Evolutionary conservation across 2,329 filamentous ascomycete species (phyloP), one percentile per base, ranked within the genome.

Genomic region (Diaporthe vexans): DNA sequence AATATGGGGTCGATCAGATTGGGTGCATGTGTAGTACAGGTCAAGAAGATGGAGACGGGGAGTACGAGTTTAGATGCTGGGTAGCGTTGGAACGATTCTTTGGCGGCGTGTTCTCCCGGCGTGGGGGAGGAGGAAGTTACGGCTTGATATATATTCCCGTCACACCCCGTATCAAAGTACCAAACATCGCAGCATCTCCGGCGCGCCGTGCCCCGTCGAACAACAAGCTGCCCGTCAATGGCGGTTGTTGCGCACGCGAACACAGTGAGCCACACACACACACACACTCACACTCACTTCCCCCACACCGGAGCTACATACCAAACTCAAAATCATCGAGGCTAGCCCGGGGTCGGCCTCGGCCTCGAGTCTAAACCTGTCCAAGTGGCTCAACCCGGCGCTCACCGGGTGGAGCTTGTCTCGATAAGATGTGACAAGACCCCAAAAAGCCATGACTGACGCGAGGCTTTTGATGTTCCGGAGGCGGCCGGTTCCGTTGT

Each of bases 401-500:
- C 63, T 68, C 63, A 68, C 63, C 63, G 63, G 58, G 63, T 54
- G 63, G 63, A 68, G 63, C 52, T 48, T 48, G 46, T 54, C 48
- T 68, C 33, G 63, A 68, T 54, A 40, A 29, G 63, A 68, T 68
- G 63, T 68, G 63, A 68, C 63, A 68, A 46, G n/a, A 21, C 26
- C 24, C 48, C n/a, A 5, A 29, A 21, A 68, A 68, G 63, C 63
- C 63, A 68, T 68, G 48, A 54, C 54, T 71, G 68, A 51, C 54
- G 68, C 68, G 24, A 54, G 70, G 70, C 70, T 72, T 52, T 26
- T 63, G 57, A 46, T 43, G 57, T 63, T 35, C 69, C 69, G 70
- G 70, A 63, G 70, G 57, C 70, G 70, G 70, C 70, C 70, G 70
- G 46, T 54, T 72, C 70, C 70, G 70, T 48, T n/a, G 69, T 21